Conservation (phyloP, 2,329 filamentous ascomycete genomes). For the Penicillium frequentans region DNA sequence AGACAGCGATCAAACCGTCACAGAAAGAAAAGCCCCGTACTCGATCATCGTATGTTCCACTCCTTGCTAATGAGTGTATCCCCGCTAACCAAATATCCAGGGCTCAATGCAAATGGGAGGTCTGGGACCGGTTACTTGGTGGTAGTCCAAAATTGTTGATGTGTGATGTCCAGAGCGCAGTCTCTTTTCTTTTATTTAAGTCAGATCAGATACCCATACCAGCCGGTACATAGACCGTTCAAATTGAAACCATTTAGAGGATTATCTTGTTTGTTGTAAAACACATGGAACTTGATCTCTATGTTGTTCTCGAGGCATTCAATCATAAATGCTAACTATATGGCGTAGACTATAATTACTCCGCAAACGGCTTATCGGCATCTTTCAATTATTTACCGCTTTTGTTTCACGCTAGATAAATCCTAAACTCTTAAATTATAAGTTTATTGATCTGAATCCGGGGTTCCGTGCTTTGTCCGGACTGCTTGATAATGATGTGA, state of each 20-base stretch:
- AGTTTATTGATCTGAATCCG: background rate
- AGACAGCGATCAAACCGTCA: conserved; percentile 59
- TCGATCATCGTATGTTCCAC: conserved; percentile 41
- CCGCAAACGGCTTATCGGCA: too few relatives aligned
- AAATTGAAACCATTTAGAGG: conserved; percentile 13
- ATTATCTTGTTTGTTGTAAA: background rate
- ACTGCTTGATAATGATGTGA: background rate
- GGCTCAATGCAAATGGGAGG: conserved; percentile 50
- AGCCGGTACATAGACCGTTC: conserved; percentile 8
- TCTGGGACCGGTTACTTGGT: conserved; percentile 48
- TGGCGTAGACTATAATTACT: background rate
- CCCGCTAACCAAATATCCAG: conserved; percentile 22
- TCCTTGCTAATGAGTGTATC: conserved; percentile 10
- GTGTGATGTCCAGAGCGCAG: background rate
- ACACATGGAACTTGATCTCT: background rate
- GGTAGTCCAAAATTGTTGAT: conserved; percentile 29
- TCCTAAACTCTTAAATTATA: background rate
- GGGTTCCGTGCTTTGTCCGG: background rate
- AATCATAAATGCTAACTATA: too few relatives aligned
- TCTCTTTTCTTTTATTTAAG: conserved; percentile 15
- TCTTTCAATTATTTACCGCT: too few relatives aligned
- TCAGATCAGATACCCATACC: conserved; percentile 26
- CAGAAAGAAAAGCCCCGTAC: conserved; percentile 59
- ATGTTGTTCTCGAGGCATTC: too few relatives aligned
- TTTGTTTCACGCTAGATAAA: too few relatives aligned